Percentiles rank a stretch among this genome's conserved stretches.
phyloP scores from a whole-genome alignment of 257 asterid genomes.

The Eucommia ulmoides region DNA sequence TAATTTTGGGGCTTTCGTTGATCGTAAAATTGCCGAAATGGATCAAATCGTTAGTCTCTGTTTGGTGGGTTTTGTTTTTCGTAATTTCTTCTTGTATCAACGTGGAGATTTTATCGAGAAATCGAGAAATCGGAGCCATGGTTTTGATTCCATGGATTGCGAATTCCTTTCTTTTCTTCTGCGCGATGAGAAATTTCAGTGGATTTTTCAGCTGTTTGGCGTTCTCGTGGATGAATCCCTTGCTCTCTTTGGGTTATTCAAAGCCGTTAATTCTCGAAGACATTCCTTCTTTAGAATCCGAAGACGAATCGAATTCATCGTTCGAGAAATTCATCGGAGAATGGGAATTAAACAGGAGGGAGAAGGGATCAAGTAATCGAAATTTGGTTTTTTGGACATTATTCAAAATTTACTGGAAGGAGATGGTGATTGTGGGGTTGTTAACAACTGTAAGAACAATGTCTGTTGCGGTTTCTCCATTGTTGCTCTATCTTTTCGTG shows the following conservation, averaged over 20 bases:
- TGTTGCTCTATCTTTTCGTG: slow-evolving; percentile 55
- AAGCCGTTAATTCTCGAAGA: slow-evolving; percentile 37
- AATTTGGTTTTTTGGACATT: slow-evolving; percentile 28
- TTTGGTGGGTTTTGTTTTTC: slow-evolving; percentile 49
- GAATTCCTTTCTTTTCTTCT: slow-evolving; percentile 35
- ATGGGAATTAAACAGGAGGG: slow-evolving; percentile 24
- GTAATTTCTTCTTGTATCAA: slow-evolving; percentile 32
- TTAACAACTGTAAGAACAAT: slow-evolving; percentile 26
- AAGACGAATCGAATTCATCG: slow-evolving; percentile 45
- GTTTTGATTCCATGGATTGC: slow-evolving; percentile 42
- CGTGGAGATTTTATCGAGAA: slow-evolving; percentile 14
- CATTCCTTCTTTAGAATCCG: slow-evolving; percentile 41
- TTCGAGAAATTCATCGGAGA: slow-evolving; percentile 27
- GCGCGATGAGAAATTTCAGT: slow-evolving; percentile 21
- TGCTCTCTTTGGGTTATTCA: slow-evolving; percentile 39
- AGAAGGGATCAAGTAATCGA: slow-evolving; percentile 9
- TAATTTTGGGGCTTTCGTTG: slow-evolving; percentile 29
- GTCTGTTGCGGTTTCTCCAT: slow-evolving; percentile 34
- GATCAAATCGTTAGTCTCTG: slow-evolving; percentile 23
- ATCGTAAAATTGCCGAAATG: slow-evolving; percentile 30
- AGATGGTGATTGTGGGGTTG: slow-evolving; percentile 27
- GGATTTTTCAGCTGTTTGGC: slow-evolving; percentile 24
- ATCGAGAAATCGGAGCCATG: slow-evolving; percentile 12
- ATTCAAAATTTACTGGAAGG: slow-evolving; percentile 37
- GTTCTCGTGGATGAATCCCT: slow-evolving; percentile 55